These are phyloP conservation scores for Asterochloris sp. DNA, from an alignment of 139 green algal species.

Conservation along the genomic window DNA sequence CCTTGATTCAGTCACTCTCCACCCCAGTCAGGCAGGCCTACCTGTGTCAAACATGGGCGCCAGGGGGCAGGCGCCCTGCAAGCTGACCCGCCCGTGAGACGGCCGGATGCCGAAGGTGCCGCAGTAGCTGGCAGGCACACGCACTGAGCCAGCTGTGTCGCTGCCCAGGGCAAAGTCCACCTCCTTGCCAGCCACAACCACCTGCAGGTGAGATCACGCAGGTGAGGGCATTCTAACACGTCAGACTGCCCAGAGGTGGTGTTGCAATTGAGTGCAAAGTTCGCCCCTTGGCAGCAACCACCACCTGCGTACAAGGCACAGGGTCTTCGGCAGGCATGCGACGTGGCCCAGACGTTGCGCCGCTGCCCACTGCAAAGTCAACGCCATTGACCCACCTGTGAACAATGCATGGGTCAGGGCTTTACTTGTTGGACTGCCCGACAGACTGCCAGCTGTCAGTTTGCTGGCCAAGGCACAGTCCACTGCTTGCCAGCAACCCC, in stretches of 20 bases:
- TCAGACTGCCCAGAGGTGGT: neutral
- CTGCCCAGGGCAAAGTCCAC: slow-evolving; percentile 79
- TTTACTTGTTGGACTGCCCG: too few relatives aligned
- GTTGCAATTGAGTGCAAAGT: neutral
- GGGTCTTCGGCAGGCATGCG: too few relatives aligned
- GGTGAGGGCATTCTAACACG: neutral
- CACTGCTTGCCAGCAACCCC: too few relatives aligned
- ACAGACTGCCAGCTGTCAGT: too few relatives aligned
- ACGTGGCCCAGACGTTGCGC: too few relatives aligned
- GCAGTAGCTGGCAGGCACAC: slow-evolving; percentile 85
- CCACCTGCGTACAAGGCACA: too few relatives aligned
- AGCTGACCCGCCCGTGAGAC: slow-evolving; percentile 68
- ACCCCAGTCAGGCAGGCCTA: slow-evolving; percentile 14
- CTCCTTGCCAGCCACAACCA: slow-evolving; percentile 66
- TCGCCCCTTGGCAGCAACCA: neutral
- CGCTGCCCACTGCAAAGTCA: too few relatives aligned
- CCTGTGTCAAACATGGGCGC: slow-evolving; percentile 81
- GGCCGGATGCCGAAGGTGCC: slow-evolving; percentile 85
- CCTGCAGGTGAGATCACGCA: slow-evolving; percentile 25
- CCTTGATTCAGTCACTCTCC: too few relatives aligned
- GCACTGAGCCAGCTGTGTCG: slow-evolving; percentile 89
- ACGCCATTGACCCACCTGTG: too few relatives aligned
- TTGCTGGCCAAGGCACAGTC: too few relatives aligned
- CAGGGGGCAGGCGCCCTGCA: slow-evolving; percentile 57
- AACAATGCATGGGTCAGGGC: too few relatives aligned